Evolutionary conservation across 2,329 filamentous ascomycete genomes (phyloP).

Genomic region (Beauveria asiatica): DNA sequence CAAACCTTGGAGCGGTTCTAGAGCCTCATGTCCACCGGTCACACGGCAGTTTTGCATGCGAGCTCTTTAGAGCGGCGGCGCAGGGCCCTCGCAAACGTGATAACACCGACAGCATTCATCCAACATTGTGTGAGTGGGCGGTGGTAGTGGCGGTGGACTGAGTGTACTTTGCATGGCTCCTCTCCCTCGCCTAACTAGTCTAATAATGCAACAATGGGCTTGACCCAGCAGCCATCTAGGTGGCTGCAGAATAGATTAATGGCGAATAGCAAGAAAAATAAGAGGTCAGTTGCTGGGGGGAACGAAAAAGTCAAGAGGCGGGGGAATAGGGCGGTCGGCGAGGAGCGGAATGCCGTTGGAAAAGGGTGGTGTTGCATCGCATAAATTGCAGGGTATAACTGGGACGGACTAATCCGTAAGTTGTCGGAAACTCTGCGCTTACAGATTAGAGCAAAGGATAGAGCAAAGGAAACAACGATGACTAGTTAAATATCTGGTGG

Average conservation of each 20-base stretch:
- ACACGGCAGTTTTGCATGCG: constrained; percentile 8
- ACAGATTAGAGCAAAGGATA: background rate
- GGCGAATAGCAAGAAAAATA: background rate
- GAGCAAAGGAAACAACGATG: background rate
- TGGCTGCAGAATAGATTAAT: background rate
- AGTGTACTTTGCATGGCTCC: background rate
- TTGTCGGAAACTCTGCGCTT: constrained; percentile 1
- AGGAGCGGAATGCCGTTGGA: constrained; percentile 1
- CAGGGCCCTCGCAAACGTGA: background rate
- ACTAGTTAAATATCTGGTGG: background rate
- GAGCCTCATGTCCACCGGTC: constrained; percentile 2
- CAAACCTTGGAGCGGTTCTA: background rate
- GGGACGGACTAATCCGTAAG: background rate
- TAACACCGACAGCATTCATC: background rate
- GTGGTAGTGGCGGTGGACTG: background rate
- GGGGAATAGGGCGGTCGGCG: background rate
- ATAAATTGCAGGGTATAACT: background rate
- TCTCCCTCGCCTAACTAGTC: background rate
- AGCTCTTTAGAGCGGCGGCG: background rate
- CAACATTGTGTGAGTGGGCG: constrained; percentile 1
- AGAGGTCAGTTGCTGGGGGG: background rate
- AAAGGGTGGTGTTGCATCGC: background rate
- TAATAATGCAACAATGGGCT: background rate
- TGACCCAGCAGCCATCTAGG: background rate
- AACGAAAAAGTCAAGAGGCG: background rate